These are phyloP conservation scores for Globisporangium spiculum DNA, from an alignment of 352 stramenopile species.

Conservation along the genomic window DNA sequence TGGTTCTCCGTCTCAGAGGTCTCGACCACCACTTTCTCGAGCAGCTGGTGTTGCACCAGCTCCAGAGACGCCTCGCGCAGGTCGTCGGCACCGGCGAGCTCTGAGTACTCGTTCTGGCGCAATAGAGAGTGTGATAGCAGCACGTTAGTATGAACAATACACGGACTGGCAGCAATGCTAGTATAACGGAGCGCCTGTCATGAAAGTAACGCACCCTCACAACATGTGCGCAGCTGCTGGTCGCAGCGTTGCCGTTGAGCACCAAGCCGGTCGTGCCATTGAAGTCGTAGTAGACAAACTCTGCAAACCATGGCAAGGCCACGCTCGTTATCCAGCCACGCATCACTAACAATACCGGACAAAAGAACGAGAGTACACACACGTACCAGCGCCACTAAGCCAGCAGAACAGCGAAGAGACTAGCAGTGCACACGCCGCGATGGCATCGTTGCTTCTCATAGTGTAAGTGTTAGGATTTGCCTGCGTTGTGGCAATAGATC, in stretches of 20 bases:
- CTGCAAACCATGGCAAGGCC: conserved; percentile 15
- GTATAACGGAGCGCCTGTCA: no score
- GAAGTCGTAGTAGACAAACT: conserved; percentile 89
- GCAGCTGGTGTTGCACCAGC: conserved; percentile 49
- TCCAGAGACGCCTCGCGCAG: conserved; percentile 55
- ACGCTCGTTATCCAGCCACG: not conserved
- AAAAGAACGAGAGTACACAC: not conserved
- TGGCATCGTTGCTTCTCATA: not conserved
- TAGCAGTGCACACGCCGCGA: not conserved
- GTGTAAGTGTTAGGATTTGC: not conserved
- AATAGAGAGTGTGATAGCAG: not conserved
- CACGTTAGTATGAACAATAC: not conserved
- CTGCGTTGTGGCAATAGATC: not conserved
- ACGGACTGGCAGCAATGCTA: no score
- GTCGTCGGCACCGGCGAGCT: conserved; percentile 39
- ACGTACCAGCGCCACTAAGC: not conserved
- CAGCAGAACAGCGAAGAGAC: not conserved
- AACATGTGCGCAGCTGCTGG: conserved; percentile 63
- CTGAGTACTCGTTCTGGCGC: conserved; percentile 62
- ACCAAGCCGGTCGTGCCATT: conserved; percentile 75
- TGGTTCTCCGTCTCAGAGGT: conserved; percentile 59
- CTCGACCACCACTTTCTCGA: conserved; percentile 62
- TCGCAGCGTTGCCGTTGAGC: conserved; percentile 78
- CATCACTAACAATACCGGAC: not conserved
- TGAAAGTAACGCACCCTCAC: conserved; percentile 26